These are phyloP conservation scores for Thermomucor indicae-seudaticae DNA, from an alignment of 371 early-diverging fungal species.

Conservation along the genomic window DNA sequence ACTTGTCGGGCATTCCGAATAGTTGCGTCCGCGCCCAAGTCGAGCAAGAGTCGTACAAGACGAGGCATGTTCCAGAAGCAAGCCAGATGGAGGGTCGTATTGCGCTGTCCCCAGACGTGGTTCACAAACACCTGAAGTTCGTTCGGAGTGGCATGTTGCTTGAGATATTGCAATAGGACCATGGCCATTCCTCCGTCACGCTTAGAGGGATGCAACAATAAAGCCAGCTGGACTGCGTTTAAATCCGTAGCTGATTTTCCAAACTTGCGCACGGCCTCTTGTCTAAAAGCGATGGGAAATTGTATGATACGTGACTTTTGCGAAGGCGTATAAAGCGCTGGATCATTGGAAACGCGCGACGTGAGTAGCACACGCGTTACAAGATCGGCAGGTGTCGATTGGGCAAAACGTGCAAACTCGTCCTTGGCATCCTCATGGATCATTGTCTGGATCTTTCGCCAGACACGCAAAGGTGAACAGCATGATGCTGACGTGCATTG, in stretches of 20 bases:
- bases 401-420: slow-evolving; percentile 19
- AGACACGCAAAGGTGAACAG: slow-evolving; percentile 21
- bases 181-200: slow-evolving; percentile 17
- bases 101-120: slow-evolving; percentile 28
- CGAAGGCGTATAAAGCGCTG: slow-evolving; percentile 19
- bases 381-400: slow-evolving; percentile 5
- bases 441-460: slow-evolving; percentile 26
- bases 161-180: slow-evolving; percentile 7
- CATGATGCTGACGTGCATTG: slow-evolving; percentile 23
- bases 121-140: slow-evolving; percentile 23
- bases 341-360: slow-evolving; percentile 25
- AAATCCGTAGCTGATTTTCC: slow-evolving; percentile 15
- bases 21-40: slow-evolving; percentile 29
- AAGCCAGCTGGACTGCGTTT: slow-evolving; percentile 17
- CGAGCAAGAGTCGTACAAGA: slow-evolving; percentile 36
- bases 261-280: slow-evolving; percentile 19
- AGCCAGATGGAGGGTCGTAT: slow-evolving; percentile 33
- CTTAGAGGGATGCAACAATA: slow-evolving; percentile 11
- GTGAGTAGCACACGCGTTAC: slow-evolving; percentile 26
- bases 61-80: slow-evolving; percentile 35
- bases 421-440: slow-evolving; percentile 23
- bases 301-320: slow-evolving; percentile 22
- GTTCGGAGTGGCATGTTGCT: slow-evolving; percentile 9
- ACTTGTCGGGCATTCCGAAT: slow-evolving; percentile 25
- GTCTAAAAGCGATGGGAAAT: slow-evolving; percentile 11